Base-by-base conservation (phyloP, 2,329 filamentous ascomycete genomes). In the Rhynchosporium secalis region DNA sequence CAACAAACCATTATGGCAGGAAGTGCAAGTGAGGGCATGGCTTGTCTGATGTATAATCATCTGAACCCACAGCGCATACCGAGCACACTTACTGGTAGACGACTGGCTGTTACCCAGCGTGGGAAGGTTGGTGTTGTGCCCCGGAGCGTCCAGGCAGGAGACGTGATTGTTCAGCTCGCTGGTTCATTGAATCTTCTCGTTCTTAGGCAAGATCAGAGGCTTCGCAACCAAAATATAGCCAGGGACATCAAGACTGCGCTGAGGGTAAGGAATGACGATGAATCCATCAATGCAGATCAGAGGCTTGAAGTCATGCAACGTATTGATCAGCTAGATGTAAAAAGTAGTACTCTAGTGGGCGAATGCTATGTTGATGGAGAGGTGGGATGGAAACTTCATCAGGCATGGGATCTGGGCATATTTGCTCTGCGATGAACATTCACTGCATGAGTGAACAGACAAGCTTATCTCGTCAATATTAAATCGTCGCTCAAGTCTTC, bases 401-500 rank as follows among this genome's bases (percentile, higher is more conserved):
- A 47, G 43, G 26, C 26, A 7, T 38, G 43, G 29, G 28, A 47
- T 9, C 48, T 43, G 8, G 8, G 38, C 1, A 47, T 57, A 28
- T 57, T 36, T 47, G 41, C 55, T 40, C 43, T 47, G 1, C 55
- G 31, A 28, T 38, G 47, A 20, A 15, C 13, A 26, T 8, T 28
- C 8, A 4, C 10, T 3, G 15, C 33, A 6, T 36, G 5, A 36
- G 33, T 10, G 33, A 36, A 33, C 13, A 36, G 12, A 29, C 3
- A 38, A 9, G 9, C 3, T 7, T 10, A 4, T 38, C 3, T 7
- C 10, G 20, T 36, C 36, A 33, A 38, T 9, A n/a, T 52, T 3
- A 2, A 10, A 38, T 9, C 20, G 7, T n/a, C 33, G 9, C 28
- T 59, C 47, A 59, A 4, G 58, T 62, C 80, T 96, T 98, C 71